Evolutionary conservation across 2,329 filamentous ascomycete species (phyloP).

Genomic region (Capronia coronata): DNA sequence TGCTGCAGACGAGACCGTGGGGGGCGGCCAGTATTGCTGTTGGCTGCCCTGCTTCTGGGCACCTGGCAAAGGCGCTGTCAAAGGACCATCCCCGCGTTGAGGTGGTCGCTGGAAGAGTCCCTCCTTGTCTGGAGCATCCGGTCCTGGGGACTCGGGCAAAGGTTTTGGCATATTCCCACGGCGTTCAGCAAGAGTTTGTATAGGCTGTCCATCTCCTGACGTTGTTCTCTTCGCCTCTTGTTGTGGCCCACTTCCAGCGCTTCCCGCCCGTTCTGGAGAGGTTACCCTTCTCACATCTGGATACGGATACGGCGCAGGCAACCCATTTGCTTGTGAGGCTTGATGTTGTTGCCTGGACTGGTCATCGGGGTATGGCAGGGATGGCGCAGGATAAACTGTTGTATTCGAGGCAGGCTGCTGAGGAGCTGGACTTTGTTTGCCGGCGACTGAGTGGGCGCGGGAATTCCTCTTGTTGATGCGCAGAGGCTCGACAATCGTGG

Average conservation of each 20-base stretch:
- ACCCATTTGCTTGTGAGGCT: conserved; percentile 29
- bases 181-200: conserved; percentile 67
- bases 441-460: conserved; percentile 41
- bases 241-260: conserved; percentile 19
- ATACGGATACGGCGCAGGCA: conserved; percentile 36
- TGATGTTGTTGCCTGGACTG: conserved; percentile 37
- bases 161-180: conserved; percentile 72
- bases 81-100: conserved; percentile 32
- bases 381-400: conserved; percentile 60
- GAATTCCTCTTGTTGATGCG: conserved; percentile 74
- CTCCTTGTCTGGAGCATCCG: conserved; percentile 67
- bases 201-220: conserved; percentile 48
- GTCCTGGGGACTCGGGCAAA: conserved; percentile 73
- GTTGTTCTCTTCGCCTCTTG: conserved; percentile 36
- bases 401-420: conserved; percentile 51
- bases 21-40: conserved; percentile 59
- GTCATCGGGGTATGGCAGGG: conserved; percentile 68
- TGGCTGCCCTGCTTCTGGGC: conserved; percentile 58
- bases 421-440: conserved; percentile 33
- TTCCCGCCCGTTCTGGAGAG: conserved; percentile 24
- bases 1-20: conserved; percentile 32
- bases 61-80: conserved; percentile 42
- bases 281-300: conserved; percentile 36
- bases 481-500: conserved; percentile 68
- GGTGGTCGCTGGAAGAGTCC: conserved; percentile 67